phyloP scores from a whole-genome alignment of 305 asterid genomes.

The Salvia sclarea region DNA sequence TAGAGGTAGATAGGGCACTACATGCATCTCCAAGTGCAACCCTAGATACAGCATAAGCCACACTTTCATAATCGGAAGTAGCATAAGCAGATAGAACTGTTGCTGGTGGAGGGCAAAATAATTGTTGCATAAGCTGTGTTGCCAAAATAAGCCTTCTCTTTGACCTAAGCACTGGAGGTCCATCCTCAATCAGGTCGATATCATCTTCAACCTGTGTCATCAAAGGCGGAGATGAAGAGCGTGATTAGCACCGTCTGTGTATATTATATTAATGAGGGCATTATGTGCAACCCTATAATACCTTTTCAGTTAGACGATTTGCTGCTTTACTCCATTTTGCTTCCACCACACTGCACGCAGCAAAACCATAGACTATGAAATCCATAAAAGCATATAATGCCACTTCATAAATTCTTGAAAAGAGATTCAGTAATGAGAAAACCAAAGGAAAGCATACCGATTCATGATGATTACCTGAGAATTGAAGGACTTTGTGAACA shows the following conservation, averaged over 20 bases:
- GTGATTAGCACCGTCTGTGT: not conserved
- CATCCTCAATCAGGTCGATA: constrained; percentile 54
- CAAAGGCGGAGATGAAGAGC: constrained; percentile 23
- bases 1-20: constrained; percentile 45
- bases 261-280: constrained; percentile 16
- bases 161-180: constrained; percentile 44
- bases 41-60: constrained; percentile 57
- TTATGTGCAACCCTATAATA: constrained; percentile 34
- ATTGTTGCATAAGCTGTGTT: constrained; percentile 83
- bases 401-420: not conserved
- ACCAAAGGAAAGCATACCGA: not conserved
- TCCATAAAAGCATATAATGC: constrained; percentile 4
- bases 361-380: constrained; percentile 9
- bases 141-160: constrained; percentile 66
- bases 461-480: constrained; percentile 52
- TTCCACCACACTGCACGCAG: constrained; percentile 59
- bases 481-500: constrained; percentile 44
- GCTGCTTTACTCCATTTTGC: constrained; percentile 62
- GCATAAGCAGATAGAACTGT: constrained; percentile 58
- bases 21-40: constrained; percentile 67
- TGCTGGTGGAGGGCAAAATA: constrained; percentile 59
- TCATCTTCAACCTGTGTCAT: constrained; percentile 58
- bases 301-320: constrained; percentile 63
- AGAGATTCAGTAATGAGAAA: not conserved
- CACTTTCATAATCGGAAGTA: constrained; percentile 46